Conservation (phyloP, 2,329 filamentous ascomycete species). For the Stemphylium vesicarium region DNA sequence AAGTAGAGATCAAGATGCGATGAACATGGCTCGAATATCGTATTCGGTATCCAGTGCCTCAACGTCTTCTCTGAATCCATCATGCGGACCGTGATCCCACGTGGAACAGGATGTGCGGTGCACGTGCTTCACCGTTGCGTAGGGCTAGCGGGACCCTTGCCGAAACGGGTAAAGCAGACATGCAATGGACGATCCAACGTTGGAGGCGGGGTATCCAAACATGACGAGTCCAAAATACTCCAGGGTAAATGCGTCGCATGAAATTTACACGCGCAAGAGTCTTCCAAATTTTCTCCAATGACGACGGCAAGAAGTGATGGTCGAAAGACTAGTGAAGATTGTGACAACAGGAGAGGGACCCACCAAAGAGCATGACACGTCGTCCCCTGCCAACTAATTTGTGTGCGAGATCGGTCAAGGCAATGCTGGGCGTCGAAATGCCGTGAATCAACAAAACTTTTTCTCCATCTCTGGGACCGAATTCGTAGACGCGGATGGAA, state of each 20-base stretch:
- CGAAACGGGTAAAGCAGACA: constrained; percentile 8
- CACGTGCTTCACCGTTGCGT: constrained; percentile 16
- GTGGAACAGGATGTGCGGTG: constrained; percentile 1
- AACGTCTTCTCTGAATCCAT: background rate
- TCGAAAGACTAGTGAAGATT: constrained; percentile 1
- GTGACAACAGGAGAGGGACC: constrained; percentile 34
- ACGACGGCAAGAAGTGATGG: background rate
- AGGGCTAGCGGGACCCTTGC: constrained; percentile 13
- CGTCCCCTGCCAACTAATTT: constrained; percentile 70
- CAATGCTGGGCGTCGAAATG: constrained; percentile 78
- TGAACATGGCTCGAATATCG: background rate
- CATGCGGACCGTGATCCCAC: background rate
- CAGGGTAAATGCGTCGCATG: background rate
- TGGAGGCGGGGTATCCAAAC: constrained; percentile 9
- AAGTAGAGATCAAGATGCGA: background rate
- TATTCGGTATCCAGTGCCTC: background rate
- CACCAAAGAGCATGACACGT: constrained; percentile 78
- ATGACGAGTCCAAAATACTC: background rate
- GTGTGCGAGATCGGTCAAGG: constrained; percentile 70
- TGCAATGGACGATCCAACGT: constrained; percentile 3
- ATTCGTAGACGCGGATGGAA: constrained; percentile 77
- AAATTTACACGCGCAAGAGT: background rate
- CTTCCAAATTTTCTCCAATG: background rate
- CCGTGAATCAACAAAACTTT: constrained; percentile 81
- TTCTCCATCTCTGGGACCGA: constrained; percentile 73